Conservation (phyloP, 2,329 filamentous ascomycete genomes). For the Phyllosticta paracitricarpa region DNA sequence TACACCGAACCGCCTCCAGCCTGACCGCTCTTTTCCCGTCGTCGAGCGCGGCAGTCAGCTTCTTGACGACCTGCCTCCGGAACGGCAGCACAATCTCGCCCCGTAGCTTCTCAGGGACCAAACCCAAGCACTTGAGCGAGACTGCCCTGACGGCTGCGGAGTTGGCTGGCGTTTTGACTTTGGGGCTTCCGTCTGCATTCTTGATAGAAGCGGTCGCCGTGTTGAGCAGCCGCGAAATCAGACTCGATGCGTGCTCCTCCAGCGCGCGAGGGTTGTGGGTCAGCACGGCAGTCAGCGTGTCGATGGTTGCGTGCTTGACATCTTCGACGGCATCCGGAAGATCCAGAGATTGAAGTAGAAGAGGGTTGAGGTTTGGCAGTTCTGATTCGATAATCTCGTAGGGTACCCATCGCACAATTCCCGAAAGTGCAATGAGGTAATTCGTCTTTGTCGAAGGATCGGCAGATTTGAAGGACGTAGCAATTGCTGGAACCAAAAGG, state of each 20-base stretch:
- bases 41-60: conserved; percentile 47
- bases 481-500: conserved; percentile 47
- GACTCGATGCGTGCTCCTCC: conserved; percentile 46
- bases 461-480: conserved; percentile 40
- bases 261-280: conserved; percentile 44
- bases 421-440: conserved; percentile 53
- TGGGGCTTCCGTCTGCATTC: neutral
- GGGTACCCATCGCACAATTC: conserved; percentile 50
- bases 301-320: conserved; percentile 51
- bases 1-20: conserved; percentile 51
- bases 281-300: conserved; percentile 49
- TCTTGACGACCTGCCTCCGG: conserved; percentile 46
- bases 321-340: conserved; percentile 34
- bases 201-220: conserved; percentile 24
- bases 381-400: conserved; percentile 51
- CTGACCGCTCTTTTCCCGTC: conserved; percentile 54
- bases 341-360: conserved; percentile 55
- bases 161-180: conserved; percentile 8
- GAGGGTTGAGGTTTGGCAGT: conserved; percentile 46
- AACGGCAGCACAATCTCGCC: conserved; percentile 46
- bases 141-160: conserved; percentile 33
- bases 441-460: conserved; percentile 43
- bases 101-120: conserved; percentile 39
- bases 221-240: conserved; percentile 47
- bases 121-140: conserved; percentile 38